phyloP scores from a whole-genome alignment of 495 filamentous ascomycete genomes.

The Penicillium psychrofluorescens region DNA sequence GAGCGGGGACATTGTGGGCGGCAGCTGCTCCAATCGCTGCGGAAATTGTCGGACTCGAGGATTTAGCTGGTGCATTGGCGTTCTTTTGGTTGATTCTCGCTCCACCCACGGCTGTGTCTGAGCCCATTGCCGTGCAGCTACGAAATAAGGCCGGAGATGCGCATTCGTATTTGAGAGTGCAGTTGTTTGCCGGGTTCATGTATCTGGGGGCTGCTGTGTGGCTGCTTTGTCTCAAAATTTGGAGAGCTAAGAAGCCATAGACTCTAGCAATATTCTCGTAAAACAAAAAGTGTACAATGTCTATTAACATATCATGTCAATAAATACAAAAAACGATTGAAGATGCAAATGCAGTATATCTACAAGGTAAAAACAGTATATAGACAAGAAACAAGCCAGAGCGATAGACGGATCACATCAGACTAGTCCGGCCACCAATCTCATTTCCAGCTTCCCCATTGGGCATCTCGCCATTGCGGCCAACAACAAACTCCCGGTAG shows the following conservation, averaged over 20 bases:
- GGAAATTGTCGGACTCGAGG: slow-evolving; percentile 51
- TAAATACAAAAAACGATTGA: neutral
- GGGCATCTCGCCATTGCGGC: slow-evolving; percentile 88
- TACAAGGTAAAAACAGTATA: neutral
- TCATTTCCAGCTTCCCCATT: slow-evolving; percentile 85
- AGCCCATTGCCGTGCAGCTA: slow-evolving; percentile 61
- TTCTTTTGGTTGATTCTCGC: slow-evolving; percentile 60
- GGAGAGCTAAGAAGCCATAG: too few species aligned
- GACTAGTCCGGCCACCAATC: slow-evolving; percentile 82
- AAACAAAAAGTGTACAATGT: too few species aligned
- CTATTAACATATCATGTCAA: neutral
- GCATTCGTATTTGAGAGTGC: slow-evolving; percentile 46
- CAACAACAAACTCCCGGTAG: slow-evolving; percentile 86
- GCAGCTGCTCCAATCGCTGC: slow-evolving; percentile 22
- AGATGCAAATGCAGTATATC: neutral
- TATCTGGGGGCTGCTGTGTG: slow-evolving; percentile 42
- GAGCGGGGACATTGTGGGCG: slow-evolving; percentile 34
- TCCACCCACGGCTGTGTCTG: slow-evolving; percentile 52
- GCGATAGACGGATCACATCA: slow-evolving; percentile 57
- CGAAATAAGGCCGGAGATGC: slow-evolving; percentile 26
- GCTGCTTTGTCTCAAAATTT: too few species aligned
- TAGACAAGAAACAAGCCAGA: neutral
- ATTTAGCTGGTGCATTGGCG: slow-evolving; percentile 52
- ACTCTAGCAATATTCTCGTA: too few species aligned
- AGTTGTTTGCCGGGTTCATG: slow-evolving; percentile 54